Conservation (phyloP, 768 basidiomycete genomes). For the Phlebiopsis gigantea region DNA sequence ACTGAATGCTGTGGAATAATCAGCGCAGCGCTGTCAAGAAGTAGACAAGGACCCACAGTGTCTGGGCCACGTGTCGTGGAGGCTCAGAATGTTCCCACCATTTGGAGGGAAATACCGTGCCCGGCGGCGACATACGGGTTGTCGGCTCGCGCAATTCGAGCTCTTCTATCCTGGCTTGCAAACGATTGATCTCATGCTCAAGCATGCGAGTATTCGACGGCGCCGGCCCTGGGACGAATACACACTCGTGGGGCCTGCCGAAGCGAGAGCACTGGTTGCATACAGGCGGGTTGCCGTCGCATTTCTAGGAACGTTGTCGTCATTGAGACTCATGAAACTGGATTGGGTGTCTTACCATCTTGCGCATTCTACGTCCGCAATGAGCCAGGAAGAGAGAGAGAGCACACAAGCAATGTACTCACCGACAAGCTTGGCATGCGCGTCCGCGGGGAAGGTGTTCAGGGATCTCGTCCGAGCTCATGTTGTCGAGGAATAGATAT, state of each 20-base stretch:
- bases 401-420: background rate
- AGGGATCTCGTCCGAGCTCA: constrained; percentile 1
- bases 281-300: constrained; percentile 54
- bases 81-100: constrained; percentile 15
- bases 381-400: background rate
- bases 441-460: constrained; percentile 8
- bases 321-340: constrained; percentile 23
- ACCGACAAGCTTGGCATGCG: constrained; percentile 12
- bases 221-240: constrained; percentile 56
- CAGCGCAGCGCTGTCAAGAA: background rate
- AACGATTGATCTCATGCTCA: constrained; percentile 50
- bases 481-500: background rate
- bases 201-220: constrained; percentile 53
- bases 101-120: constrained; percentile 20
- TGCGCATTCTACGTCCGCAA: background rate
- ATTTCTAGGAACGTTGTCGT: constrained; percentile 40
- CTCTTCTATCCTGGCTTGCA: constrained; percentile 42
- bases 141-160: constrained; percentile 32
- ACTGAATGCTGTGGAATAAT: background rate
- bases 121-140: background rate
- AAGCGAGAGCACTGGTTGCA: constrained; percentile 58
- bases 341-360: constrained; percentile 1
- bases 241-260: constrained; percentile 47
- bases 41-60: too few species aligned
- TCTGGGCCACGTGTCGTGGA: constrained; percentile 1